These are phyloP conservation scores for Ganoderma lucidum DNA, from an alignment of 1,284 basidiomycete genomes.

Conservation along the genomic window DNA sequence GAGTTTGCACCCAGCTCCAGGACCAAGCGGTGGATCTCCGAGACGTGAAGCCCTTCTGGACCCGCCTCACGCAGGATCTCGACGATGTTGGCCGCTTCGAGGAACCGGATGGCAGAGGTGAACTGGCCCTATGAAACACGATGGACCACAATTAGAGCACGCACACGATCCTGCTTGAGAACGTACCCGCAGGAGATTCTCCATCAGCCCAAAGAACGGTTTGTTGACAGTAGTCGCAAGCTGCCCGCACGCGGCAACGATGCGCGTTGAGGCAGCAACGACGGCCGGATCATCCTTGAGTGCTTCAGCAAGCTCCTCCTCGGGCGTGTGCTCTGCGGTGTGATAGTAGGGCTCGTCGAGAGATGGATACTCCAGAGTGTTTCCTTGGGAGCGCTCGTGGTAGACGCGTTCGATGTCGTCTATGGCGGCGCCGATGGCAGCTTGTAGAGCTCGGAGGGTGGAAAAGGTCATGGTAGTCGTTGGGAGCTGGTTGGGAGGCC, in stretches of 20 bases:
- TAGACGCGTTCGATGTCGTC: conserved; percentile 73
- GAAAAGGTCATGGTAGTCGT: conserved; percentile 57
- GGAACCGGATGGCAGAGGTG: conserved; percentile 16
- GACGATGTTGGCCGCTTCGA: conserved; percentile 23
- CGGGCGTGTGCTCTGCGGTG: conserved; percentile 38
- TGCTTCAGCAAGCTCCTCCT: conserved; percentile 47
- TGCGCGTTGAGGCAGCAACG: conserved; percentile 56
- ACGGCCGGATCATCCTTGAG: conserved; percentile 62
- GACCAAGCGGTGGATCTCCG: conserved; percentile 30
- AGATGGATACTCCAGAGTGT: conserved; percentile 62
- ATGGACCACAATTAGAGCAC: too few relatives aligned
- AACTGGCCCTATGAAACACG: conserved; percentile 16
- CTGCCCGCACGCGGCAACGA: conserved; percentile 70
- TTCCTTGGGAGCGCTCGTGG: conserved; percentile 36
- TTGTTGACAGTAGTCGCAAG: conserved; percentile 60
- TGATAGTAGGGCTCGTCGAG: conserved; percentile 57
- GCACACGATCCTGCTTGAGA: too few relatives aligned
- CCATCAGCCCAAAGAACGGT: conserved; percentile 28
- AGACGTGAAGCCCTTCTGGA: conserved; percentile 38
- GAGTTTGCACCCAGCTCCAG: conserved; percentile 17
- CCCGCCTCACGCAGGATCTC: conserved; percentile 49
- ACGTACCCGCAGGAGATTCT: background rate
- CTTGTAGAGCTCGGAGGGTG: conserved; percentile 67
- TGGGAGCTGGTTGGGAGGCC: background rate
- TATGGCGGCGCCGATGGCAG: conserved; percentile 69